phyloP scores from a whole-genome alignment of 495 filamentous ascomycete genomes.

The Penicillium atrosanguineum region DNA sequence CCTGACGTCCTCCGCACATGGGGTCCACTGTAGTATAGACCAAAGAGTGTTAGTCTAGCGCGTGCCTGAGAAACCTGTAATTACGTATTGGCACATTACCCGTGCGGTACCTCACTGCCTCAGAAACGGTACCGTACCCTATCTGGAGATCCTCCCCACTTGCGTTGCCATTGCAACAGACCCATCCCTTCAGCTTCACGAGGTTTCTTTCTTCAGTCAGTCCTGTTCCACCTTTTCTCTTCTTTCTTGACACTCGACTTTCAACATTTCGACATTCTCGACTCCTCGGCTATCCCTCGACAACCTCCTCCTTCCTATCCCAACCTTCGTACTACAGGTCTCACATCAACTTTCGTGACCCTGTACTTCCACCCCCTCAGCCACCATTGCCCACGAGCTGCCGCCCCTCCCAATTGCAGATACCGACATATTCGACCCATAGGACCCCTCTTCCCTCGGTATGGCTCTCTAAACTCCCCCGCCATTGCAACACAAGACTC shows the following conservation, averaged over 20 bases:
- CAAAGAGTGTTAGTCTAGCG: no score
- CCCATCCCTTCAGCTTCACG: constrained; percentile 51
- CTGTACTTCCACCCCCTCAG: constrained; percentile 17
- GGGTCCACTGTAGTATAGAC: neutral
- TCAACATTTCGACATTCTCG: constrained; percentile 15
- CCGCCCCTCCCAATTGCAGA: constrained; percentile 24
- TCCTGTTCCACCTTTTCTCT: constrained; percentile 30
- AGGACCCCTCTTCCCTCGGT: constrained; percentile 12
- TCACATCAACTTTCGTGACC: neutral
- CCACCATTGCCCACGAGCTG: constrained; percentile 24
- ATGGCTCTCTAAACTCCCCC: constrained; percentile 16
- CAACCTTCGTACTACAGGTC: constrained; percentile 1
- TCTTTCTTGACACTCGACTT: constrained; percentile 12
- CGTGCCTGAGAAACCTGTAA: neutral
- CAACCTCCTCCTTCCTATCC: neutral
- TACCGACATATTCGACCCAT: constrained; percentile 6
- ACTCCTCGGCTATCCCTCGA: neutral
- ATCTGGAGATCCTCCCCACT: constrained; percentile 50
- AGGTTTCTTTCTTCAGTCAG: constrained; percentile 36
- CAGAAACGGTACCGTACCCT: constrained; percentile 18
- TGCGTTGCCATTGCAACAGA: constrained; percentile 54
- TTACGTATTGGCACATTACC: neutral
- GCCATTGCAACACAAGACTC: constrained; percentile 4
- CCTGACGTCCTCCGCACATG: constrained; percentile 7
- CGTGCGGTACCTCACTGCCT: neutral